A percentile compares a stretch with the other conserved stretches of the same genome.
Conservation (phyloP, 2,329 filamentous ascomycete genomes). For the Penicillium expansum region DNA sequence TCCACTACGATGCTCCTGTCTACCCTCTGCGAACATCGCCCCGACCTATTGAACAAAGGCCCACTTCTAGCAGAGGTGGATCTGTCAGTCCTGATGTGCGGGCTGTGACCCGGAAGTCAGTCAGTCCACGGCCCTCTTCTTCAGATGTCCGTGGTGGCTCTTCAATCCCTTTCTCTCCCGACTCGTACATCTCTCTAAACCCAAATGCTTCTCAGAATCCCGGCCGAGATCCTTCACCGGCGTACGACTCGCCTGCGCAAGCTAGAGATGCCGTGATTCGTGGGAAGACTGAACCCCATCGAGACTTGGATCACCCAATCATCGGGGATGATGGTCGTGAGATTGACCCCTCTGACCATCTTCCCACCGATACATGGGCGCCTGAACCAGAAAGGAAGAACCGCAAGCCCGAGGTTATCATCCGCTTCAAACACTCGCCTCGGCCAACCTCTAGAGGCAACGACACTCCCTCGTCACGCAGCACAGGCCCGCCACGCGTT, state of each 20-base stretch:
- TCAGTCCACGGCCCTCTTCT: conserved; percentile 55
- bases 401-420: conserved; percentile 48
- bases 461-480: conserved; percentile 13
- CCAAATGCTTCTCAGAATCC: conserved; percentile 42
- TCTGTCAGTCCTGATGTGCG: conserved; percentile 37
- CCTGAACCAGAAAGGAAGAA: conserved; percentile 62
- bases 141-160: conserved; percentile 42
- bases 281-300: conserved; percentile 38
- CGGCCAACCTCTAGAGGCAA: conserved; percentile 25
- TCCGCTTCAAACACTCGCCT: conserved; percentile 46
- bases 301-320: conserved; percentile 54
- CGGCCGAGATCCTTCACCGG: conserved; percentile 32
- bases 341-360: conserved; percentile 65
- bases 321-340: conserved; percentile 62
- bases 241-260: conserved; percentile 40
- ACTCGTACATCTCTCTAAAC: conserved; percentile 60
- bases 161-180: conserved; percentile 58
- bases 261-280: conserved; percentile 40
- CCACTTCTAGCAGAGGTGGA: conserved; percentile 29
- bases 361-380: conserved; percentile 64
- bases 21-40: conserved; percentile 33
- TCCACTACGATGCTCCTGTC: conserved; percentile 21
- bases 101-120: conserved; percentile 54
- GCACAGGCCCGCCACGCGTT: conserved; percentile 25
- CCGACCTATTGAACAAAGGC: conserved; percentile 26